Base-by-base conservation (phyloP, 352 stramenopile species). In the Pythium dissotocum region DNA sequence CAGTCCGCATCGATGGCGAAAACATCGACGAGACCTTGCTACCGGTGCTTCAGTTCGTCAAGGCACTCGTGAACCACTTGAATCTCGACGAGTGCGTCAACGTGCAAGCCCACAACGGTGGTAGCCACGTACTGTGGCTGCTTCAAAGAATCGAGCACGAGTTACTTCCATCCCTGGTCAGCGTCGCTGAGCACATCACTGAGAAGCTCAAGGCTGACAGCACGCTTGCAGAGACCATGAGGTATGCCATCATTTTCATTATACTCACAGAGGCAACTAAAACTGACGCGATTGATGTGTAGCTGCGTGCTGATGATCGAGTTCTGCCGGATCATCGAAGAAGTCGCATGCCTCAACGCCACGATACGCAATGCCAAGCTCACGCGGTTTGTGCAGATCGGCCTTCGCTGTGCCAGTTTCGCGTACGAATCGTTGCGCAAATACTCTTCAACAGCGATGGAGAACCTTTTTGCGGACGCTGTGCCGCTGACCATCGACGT, bases 251-350 rank as follows among this genome's bases (percentile, higher is more conserved):
- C 21, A 30, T 62, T 21, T 58, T 26, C n/a, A 35, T 46, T 26
- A 12, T 28, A 59, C 33, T 54, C 48, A 30, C 32, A 58, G 21
- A 24, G 21, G 21, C 21, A 24, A 24, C 21, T 24, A 24, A 24
- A 48, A 49, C 44, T 57, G 9, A 26, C 65, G 46, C 48, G 63
- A 65, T 40, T 61, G 14, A 38, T 26, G 40, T 75, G 30, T 44
- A 94, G 85, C 28, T 93, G 80, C 40, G 83, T 94, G 26, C 55
- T 92, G 42, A 55, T 87, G 57, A 85, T 88, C 32, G 87, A 94
- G 46, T 73, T 87, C 7, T 82, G 80, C 35, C 83, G 82, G 32
- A 82, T 93, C 38, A 28, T 88, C 8, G 77, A 79, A 61, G 82
- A 93, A 69, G 40, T 77, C 2, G 8, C 82, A 21, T 24, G 28